Conservation (phyloP, 257 asterid genomes). For the Forsythia suspensa region DNA sequence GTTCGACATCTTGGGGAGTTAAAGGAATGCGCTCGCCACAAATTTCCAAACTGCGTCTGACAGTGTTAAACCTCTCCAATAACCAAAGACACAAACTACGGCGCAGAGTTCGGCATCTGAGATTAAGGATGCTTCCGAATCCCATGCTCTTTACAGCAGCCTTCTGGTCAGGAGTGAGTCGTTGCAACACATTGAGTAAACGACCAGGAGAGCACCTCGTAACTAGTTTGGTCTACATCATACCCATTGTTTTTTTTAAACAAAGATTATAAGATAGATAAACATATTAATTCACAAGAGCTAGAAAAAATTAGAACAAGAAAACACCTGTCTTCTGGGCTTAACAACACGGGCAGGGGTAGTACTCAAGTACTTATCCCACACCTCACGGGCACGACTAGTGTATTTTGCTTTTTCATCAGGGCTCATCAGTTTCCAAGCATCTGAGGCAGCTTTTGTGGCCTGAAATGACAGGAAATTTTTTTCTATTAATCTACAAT, state of each 20-base stretch:
- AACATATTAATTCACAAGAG: constrained; percentile 9
- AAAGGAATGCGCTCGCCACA: constrained; percentile 93
- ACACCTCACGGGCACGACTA: constrained; percentile 91
- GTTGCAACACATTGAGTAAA: constrained; percentile 73
- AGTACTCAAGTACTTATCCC: constrained; percentile 85
- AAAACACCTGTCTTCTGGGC: constrained; percentile 79
- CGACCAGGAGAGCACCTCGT: constrained; percentile 99
- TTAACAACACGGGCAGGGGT: constrained; percentile 84
- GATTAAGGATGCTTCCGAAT: constrained; percentile 92
- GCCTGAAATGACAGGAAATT: constrained; percentile 54
- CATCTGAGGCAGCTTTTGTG: constrained; percentile 97
- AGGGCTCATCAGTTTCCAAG: constrained; percentile 90
- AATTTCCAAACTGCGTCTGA: constrained; percentile 84
- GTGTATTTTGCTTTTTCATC: constrained; percentile 94
- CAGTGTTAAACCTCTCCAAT: constrained; percentile 83
- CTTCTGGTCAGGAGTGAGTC: constrained; percentile 79
- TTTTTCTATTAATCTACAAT: background rate
- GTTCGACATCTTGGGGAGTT: constrained; percentile 90
- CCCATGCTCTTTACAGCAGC: constrained; percentile 95
- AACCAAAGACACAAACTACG: constrained; percentile 96
- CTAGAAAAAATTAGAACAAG: constrained; percentile 7
- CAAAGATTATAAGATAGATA: constrained; percentile 4
- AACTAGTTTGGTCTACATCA: constrained; percentile 87
- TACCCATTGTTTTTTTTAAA: constrained; percentile 10
- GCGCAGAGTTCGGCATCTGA: constrained; percentile 88